phyloP scores from a whole-genome alignment of 2,329 filamentous ascomycete genomes.

The Cercospora janseana region DNA sequence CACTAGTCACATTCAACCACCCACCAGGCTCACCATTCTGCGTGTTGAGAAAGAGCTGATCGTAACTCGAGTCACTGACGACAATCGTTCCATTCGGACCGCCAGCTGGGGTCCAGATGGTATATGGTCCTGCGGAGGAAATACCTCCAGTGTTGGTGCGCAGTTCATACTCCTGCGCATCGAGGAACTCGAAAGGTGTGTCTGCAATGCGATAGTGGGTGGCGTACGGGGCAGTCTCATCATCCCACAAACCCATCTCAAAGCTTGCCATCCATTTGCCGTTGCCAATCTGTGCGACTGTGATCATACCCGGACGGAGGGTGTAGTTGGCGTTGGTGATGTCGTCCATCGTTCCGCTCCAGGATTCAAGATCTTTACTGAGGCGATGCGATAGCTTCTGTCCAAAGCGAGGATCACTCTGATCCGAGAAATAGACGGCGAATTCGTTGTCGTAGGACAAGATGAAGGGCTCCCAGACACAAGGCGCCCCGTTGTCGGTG shows the following conservation, averaged over 20 bases:
- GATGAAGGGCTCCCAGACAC: constrained; percentile 68
- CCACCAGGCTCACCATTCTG: too few species aligned
- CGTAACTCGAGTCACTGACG: constrained; percentile 42
- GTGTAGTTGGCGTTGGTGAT: constrained; percentile 62
- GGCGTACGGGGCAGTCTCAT: constrained; percentile 47
- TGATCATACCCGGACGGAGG: constrained; percentile 67
- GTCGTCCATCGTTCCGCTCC: constrained; percentile 61
- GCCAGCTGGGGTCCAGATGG: constrained; percentile 53
- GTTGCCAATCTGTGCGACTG: constrained; percentile 53
- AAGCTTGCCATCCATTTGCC: constrained; percentile 64
- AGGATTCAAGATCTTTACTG: constrained; percentile 58
- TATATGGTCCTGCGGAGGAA: constrained; percentile 51
- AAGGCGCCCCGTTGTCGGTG: constrained; percentile 23
- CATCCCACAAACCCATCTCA: constrained; percentile 60
- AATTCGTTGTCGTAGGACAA: constrained; percentile 60
- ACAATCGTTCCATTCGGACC: constrained; percentile 51
- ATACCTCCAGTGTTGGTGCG: constrained; percentile 47
- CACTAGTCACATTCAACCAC: too few species aligned
- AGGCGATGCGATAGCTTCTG: constrained; percentile 68
- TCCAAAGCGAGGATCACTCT: constrained; percentile 63
- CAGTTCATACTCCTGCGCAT: constrained; percentile 43
- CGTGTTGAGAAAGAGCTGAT: not conserved
- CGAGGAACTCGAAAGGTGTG: constrained; percentile 49
- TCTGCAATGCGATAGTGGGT: constrained; percentile 53
- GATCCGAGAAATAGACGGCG: constrained; percentile 69